phyloP scores from a whole-genome alignment of 495 filamentous ascomycete species.

The Penicillium ucsense region DNA sequence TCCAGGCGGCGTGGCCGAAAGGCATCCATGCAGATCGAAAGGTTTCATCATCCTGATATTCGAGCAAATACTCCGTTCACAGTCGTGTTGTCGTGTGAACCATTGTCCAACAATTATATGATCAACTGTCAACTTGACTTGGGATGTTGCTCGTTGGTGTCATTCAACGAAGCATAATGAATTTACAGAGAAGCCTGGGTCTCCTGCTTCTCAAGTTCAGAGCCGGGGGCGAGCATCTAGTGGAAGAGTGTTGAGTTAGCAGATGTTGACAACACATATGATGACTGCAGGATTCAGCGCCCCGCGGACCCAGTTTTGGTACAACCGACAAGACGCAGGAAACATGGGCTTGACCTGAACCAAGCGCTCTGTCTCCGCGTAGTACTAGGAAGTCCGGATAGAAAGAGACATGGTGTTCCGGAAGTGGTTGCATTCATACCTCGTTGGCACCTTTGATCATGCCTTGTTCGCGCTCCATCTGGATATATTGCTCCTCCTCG shows the following conservation, averaged over 20 bases:
- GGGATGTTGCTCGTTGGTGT: slow-evolving; percentile 4
- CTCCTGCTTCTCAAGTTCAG: slow-evolving; percentile 23
- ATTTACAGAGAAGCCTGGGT: slow-evolving; percentile 36
- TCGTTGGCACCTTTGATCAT: slow-evolving; percentile 80
- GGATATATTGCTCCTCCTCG: slow-evolving; percentile 90
- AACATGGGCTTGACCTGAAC: neutral
- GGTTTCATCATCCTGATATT: neutral
- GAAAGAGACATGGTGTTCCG: neutral
- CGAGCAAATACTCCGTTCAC: neutral
- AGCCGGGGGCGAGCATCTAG: slow-evolving; percentile 41
- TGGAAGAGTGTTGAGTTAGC: slow-evolving; percentile 7
- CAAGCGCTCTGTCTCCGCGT: no score
- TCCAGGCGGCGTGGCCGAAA: neutral
- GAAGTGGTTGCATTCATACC: slow-evolving; percentile 30
- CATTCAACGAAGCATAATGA: slow-evolving; percentile 15
- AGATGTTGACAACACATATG: neutral
- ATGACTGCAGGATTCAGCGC: neutral
- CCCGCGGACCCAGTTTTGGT: no score
- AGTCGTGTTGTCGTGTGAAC: neutral
- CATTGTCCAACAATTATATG: neutral
- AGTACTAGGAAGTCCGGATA: no score
- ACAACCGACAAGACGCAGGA: neutral
- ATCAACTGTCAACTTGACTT: slow-evolving; percentile 2
- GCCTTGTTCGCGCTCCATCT: slow-evolving; percentile 94
- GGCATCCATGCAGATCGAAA: neutral